phyloP scores from a whole-genome alignment of 352 stramenopile species.

The Phytophthora palmivora region DNA sequence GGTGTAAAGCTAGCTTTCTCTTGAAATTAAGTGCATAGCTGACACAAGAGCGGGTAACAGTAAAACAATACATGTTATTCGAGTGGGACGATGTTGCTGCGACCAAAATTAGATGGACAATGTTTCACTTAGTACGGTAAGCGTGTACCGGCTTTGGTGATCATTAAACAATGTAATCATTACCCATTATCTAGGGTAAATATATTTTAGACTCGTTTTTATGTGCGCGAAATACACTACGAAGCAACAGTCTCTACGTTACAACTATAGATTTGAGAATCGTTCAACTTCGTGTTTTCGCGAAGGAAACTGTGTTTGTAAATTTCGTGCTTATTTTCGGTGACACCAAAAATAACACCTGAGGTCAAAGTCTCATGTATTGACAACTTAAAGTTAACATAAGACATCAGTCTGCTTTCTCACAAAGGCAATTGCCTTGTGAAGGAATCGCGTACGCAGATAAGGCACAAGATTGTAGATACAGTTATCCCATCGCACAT shows the following conservation, averaged over 20 bases:
- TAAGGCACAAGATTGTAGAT: no score
- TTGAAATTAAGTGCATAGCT: no score
- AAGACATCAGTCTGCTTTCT: not conserved
- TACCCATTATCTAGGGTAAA: slow-evolving; percentile 6
- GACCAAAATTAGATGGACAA: no score
- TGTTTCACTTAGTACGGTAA: no score
- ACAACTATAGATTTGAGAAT: slow-evolving; percentile 5
- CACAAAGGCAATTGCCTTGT: slow-evolving; percentile 2
- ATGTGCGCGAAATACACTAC: slow-evolving; percentile 3
- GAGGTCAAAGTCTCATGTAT: not conserved
- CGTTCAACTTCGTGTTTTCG: slow-evolving; percentile 1
- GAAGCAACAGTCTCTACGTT: not conserved
- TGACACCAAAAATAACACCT: not conserved
- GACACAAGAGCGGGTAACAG: no score
- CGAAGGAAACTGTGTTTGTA: not conserved
- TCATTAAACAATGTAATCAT: not conserved
- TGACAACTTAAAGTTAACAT: not conserved
- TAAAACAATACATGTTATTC: no score
- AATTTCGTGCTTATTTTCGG: slow-evolving; percentile 2
- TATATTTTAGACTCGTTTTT: slow-evolving; percentile 4
- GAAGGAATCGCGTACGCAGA: slow-evolving; percentile 3
- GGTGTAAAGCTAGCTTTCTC: no score
- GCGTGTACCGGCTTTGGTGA: not conserved
- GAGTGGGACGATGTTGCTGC: no score
- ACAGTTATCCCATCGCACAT: no score